These are phyloP conservation scores for Tricholoma saponaceum DNA, from an alignment of 768 basidiomycete genomes.

Conservation along the genomic window DNA sequence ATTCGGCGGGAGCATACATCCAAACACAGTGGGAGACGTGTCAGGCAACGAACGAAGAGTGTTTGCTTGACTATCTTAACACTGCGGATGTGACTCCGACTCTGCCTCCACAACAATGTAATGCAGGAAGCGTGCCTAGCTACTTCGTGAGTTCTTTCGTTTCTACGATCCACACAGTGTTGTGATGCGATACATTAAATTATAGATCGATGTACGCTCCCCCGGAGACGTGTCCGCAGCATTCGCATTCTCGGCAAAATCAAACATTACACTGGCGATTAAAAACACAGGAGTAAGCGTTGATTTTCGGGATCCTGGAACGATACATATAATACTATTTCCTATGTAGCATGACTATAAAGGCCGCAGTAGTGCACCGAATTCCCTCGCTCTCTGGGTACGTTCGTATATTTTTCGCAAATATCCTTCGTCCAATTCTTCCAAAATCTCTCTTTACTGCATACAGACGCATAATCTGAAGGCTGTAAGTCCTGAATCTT, in stretches of 20 bases:
- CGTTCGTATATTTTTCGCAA: slow-evolving; percentile 2
- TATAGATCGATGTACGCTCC: slow-evolving; percentile 29
- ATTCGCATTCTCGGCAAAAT: slow-evolving; percentile 37
- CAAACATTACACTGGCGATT: slow-evolving; percentile 38
- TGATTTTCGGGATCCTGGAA: not conserved
- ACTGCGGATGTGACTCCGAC: slow-evolving; percentile 24
- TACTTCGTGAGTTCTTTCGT: slow-evolving; percentile 29
- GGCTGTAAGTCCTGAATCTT: slow-evolving; percentile 19
- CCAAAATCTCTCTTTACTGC: not conserved
- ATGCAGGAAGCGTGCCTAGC: slow-evolving; percentile 32
- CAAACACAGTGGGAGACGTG: slow-evolving; percentile 55
- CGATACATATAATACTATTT: not conserved
- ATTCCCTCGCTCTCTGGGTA: slow-evolving; percentile 44
- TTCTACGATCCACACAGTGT: not conserved
- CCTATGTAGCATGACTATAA: slow-evolving; percentile 42
- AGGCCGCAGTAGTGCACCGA: slow-evolving; percentile 42
- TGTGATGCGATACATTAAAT: not conserved
- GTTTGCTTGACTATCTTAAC: slow-evolving; percentile 39
- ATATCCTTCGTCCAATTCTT: not conserved
- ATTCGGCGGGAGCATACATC: slow-evolving; percentile 25
- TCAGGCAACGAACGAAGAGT: slow-evolving; percentile 39
- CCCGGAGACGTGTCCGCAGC: slow-evolving; percentile 39
- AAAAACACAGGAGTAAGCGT: slow-evolving; percentile 50
- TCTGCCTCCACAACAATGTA: slow-evolving; percentile 26
- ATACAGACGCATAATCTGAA: slow-evolving; percentile 39